A percentile compares a stretch with the other conserved stretches of the same genome.
phyloP scores from a whole-genome alignment of 1,284 basidiomycete species.

The Rhodotorula sp. region DNA sequence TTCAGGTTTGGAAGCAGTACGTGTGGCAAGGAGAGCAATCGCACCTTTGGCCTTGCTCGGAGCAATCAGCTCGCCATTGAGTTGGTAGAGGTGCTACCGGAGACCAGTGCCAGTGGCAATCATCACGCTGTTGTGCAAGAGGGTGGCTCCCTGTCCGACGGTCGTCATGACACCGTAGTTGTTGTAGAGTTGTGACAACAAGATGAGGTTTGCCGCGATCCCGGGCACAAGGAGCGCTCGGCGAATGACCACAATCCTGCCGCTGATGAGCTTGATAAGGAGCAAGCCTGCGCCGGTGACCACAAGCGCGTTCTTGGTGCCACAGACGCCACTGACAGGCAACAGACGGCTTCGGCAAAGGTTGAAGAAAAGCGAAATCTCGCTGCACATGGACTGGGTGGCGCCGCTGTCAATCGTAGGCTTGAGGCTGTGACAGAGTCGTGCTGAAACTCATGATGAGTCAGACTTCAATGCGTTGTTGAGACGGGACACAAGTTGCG shows the following conservation, averaged over 20 bases:
- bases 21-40: not conserved
- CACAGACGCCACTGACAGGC: no score
- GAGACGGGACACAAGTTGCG: not conserved
- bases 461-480: not conserved
- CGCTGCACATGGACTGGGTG: conserved; percentile 3
- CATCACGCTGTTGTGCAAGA: not conserved
- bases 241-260: not conserved
- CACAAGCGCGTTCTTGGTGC: no score
- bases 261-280: no score
- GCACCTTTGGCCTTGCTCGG: not conserved
- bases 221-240: not conserved
- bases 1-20: not conserved
- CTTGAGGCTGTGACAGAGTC: not conserved
- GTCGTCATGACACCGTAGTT: not conserved
- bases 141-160: not conserved
- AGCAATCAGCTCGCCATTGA: not conserved
- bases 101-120: not conserved
- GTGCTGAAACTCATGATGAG: not conserved
- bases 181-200: not conserved
- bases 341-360: no score
- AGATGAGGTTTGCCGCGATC: not conserved
- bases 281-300: no score
- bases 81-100: not conserved
- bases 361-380: not conserved
- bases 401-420: conserved; percentile 1